Conservation (phyloP, 306 rosid species). For the Lotus japonicus region DNA sequence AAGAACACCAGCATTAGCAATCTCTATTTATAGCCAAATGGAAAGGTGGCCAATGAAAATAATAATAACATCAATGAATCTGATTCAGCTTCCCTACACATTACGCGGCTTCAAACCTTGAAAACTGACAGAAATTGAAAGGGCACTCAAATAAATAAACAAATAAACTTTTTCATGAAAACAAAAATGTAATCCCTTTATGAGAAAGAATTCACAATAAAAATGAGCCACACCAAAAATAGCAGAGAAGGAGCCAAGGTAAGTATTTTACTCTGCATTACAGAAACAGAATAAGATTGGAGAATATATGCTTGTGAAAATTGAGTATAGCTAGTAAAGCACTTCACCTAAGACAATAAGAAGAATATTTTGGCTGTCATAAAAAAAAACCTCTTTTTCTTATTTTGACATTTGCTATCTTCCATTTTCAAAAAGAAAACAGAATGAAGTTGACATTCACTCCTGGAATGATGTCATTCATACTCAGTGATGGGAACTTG, state of each 20-base stretch:
- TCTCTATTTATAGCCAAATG: slow-evolving; percentile 53
- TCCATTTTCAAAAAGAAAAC: slow-evolving; percentile 17
- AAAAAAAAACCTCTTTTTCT: not conserved
- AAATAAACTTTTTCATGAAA: not conserved
- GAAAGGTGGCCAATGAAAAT: slow-evolving; percentile 34
- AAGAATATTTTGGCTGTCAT: slow-evolving; percentile 38
- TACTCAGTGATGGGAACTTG: slow-evolving; percentile 23
- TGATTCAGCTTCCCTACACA: slow-evolving; percentile 38
- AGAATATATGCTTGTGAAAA: slow-evolving; percentile 68
- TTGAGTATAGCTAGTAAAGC: slow-evolving; percentile 47
- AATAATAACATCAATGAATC: slow-evolving; percentile 42
- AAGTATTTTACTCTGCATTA: slow-evolving; percentile 38
- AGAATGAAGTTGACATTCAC: slow-evolving; percentile 29
- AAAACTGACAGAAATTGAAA: slow-evolving; percentile 54
- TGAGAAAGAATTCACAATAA: slow-evolving; percentile 44
- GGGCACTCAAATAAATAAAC: slow-evolving; percentile 27
- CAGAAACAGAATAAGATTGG: slow-evolving; percentile 27
- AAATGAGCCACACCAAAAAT: slow-evolving; percentile 28
- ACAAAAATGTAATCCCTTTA: slow-evolving; percentile 35
- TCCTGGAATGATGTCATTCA: slow-evolving; percentile 18
- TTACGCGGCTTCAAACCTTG: slow-evolving; percentile 25
- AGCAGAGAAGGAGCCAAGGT: slow-evolving; percentile 36
- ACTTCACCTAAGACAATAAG: slow-evolving; percentile 39
- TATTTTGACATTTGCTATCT: slow-evolving; percentile 17
- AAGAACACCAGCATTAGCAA: slow-evolving; percentile 37